Evolutionary conservation across 2,329 filamentous ascomycete genomes (phyloP), one percentile per base, ranked within the genome.

Genomic region (Phaeosphaeriaceae sp.): DNA sequence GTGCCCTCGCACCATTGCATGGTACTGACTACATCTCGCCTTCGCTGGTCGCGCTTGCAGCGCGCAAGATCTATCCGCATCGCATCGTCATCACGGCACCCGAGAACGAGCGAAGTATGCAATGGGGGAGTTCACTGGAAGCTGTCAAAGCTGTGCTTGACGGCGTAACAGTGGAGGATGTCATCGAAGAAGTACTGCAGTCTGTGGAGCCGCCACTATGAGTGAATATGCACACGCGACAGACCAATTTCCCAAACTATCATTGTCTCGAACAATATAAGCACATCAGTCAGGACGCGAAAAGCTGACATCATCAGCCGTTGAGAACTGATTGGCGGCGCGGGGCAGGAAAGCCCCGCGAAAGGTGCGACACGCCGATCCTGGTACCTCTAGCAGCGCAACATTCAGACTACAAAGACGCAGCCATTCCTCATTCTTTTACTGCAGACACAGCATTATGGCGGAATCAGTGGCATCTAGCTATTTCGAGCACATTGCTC

Each of bases 61-160:
- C 90, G 1, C 87, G 87, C 60, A 98, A 98, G 79, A 86, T 96
- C 22, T 99, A 96, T 72, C 84, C 90, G 19, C 95, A 99, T 79
- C 89, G 93, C 9, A 88, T 99, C 31, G 78, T 86, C 15, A 85
- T 97, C 54, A 87, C 90, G 0, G 78, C 80, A 1, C 85, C 91
- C 1, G 85, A 87, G 60, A 86, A 88, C 56, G 95, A 98, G 79
- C 85, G 93, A 48, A 97, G 93, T 74, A 85, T 97, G 81, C 92
- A 97, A 75, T 99, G 96, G 88, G 95, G 95, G 0, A 97, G 94
- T 75, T 88, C 90, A 53, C 66, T 90, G 0, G 83, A 85, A 27
- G 90, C 91, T 3, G 86, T 97, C 1, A 83, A 85, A 62, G 82
- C 84, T 17, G 66, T 93, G 49, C 78, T 97, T 2, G 86, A 89